phyloP scores from a whole-genome alignment of 139 green algal genomes.

The Pycnococcus provasolii region DNA sequence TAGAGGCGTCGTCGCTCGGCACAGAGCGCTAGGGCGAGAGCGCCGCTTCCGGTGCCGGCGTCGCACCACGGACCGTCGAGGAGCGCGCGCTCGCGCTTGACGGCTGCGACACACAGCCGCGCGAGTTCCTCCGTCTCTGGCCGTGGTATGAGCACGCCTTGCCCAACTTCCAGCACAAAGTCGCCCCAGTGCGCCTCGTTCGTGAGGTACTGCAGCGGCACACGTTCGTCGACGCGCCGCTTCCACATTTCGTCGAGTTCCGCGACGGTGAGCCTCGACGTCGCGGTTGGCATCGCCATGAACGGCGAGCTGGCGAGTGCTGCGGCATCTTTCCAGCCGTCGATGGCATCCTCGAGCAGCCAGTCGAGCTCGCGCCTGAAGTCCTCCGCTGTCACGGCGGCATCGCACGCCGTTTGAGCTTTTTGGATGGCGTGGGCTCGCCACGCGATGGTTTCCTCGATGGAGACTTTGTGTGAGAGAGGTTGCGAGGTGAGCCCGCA shows the following conservation, averaged over 20 bases:
- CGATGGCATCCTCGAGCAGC: not conserved
- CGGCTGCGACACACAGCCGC: slow-evolving; percentile 14
- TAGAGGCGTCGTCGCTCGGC: not conserved
- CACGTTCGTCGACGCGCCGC: slow-evolving; percentile 42
- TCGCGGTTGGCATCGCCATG: not conserved
- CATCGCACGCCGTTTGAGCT: too few species aligned
- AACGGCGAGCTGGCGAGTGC: not conserved
- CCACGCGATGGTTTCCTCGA: too few species aligned
- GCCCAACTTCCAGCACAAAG: slow-evolving; percentile 55
- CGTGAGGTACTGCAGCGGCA: slow-evolving; percentile 83
- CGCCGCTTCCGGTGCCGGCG: slow-evolving; percentile 81
- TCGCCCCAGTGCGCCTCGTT: slow-evolving; percentile 67
- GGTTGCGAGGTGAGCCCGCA: too few species aligned
- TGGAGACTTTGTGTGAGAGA: too few species aligned
- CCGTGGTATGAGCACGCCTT: slow-evolving; percentile 77
- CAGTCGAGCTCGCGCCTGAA: not conserved
- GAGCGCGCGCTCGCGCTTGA: not conserved
- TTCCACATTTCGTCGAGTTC: slow-evolving; percentile 26
- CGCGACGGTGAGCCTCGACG: not conserved
- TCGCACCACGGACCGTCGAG: slow-evolving; percentile 55
- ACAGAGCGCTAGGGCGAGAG: slow-evolving; percentile 64
- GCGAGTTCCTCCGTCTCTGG: slow-evolving; percentile 86
- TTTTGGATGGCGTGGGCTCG: too few species aligned
- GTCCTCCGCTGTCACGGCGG: not conserved
- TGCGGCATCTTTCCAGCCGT: not conserved